Conservation (phyloP, 176 grass and related monocot species). For the Stipa capillata region DNA sequence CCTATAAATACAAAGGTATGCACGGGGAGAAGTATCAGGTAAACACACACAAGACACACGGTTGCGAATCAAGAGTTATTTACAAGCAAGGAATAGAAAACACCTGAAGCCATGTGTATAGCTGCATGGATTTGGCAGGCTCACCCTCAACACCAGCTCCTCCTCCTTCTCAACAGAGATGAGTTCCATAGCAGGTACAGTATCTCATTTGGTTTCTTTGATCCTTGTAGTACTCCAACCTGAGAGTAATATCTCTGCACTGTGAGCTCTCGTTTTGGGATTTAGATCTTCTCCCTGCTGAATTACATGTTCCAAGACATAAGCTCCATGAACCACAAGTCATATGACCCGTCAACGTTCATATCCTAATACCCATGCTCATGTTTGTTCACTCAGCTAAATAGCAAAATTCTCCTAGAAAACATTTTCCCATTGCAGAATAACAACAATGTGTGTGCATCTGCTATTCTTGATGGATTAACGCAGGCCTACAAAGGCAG, state of each 20-base stretch:
- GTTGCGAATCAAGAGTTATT: background rate
- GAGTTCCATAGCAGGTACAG: slow-evolving; percentile 68
- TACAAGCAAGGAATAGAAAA: slow-evolving; percentile 1
- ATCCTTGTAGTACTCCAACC: background rate
- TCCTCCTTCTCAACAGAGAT: slow-evolving; percentile 81
- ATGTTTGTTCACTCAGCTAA: background rate
- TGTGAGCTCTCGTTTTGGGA: background rate
- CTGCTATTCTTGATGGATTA: background rate
- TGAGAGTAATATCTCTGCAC: background rate
- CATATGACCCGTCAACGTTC: background rate
- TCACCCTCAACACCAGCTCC: slow-evolving; percentile 64
- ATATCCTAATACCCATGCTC: background rate
- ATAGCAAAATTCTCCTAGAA: background rate
- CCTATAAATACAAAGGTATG: slow-evolving; percentile 46
- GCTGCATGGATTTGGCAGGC: slow-evolving; percentile 93
- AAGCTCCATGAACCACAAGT: background rate
- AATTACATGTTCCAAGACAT: background rate
- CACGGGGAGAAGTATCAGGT: slow-evolving; percentile 6
- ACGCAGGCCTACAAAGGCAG: slow-evolving; percentile 68
- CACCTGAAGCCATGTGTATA: slow-evolving; percentile 70
- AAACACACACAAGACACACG: slow-evolving; percentile 13
- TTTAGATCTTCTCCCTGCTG: background rate
- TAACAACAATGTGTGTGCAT: background rate
- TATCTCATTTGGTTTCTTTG: background rate
- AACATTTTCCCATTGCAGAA: background rate